A percentile compares a stretch with the other conserved stretches of the same genome.
Conservation (phyloP, 169 alveolate genomes). For the Neospora caninum region DNA sequence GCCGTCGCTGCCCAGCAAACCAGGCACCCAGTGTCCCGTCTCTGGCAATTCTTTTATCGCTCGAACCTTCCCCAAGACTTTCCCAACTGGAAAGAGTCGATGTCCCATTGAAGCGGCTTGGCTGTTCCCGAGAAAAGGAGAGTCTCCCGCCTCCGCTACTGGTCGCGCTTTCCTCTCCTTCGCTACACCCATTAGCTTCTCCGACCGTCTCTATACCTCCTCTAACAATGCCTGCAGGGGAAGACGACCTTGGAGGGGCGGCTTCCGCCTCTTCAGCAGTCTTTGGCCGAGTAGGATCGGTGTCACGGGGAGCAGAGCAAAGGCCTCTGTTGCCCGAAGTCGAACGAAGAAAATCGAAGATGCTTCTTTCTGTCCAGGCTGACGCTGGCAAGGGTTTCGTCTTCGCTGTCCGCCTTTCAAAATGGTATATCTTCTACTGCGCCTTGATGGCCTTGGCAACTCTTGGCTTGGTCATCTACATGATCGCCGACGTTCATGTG, state of each 20-base stretch:
- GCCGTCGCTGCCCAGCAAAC: no score
- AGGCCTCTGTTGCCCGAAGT: conserved; percentile 9
- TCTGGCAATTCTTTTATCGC: no score
- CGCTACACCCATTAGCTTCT: no score
- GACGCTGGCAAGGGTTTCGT: conserved; percentile 59
- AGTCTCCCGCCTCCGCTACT: no score
- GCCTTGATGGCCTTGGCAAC: conserved; percentile 66
- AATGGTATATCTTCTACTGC: conserved; percentile 62
- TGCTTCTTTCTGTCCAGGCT: conserved; percentile 54
- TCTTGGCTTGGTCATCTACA: conserved; percentile 50
- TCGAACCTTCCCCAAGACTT: no score
- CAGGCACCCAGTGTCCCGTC: no score
- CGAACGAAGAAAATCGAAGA: conserved; percentile 4
- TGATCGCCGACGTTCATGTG: conserved; percentile 64
- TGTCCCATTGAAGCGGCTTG: no score
- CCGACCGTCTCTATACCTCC: no score
- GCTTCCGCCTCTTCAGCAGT: not conserved
- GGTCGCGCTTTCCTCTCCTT: no score
- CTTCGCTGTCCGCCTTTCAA: conserved; percentile 48
- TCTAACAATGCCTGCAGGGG: not conserved
- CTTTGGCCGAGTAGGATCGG: not conserved
- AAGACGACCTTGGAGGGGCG: not conserved
- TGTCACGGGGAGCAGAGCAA: not conserved
- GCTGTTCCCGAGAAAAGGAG: no score
- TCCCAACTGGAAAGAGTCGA: no score